These are phyloP conservation scores for Heracleum sosnowskyi DNA, from an alignment of 129 eudicot species.

Conservation along the genomic window DNA sequence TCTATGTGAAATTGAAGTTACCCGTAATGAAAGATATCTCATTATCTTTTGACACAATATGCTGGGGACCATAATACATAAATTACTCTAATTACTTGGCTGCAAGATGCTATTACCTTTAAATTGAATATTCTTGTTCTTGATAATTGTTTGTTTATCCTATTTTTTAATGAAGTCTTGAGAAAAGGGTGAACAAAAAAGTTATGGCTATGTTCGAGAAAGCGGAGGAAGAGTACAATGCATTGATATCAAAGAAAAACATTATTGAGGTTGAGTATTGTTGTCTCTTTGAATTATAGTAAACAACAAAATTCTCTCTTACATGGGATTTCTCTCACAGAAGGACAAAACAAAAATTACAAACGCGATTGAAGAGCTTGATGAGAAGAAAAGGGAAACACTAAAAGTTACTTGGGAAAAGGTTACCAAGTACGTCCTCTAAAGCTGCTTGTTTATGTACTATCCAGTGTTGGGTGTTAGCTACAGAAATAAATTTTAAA, in stretches of 20 bases:
- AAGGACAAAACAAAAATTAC: conserved; percentile 89
- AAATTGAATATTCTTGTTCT: neutral
- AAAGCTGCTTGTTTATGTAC: neutral
- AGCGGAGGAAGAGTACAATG: conserved; percentile 97
- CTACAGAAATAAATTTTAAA: neutral
- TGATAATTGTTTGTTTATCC: conserved; percentile 2
- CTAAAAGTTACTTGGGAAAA: conserved; percentile 95
- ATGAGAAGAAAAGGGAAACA: conserved; percentile 95
- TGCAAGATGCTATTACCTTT: neutral
- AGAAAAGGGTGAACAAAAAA: conserved; percentile 95
- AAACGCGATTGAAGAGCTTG: conserved; percentile 91
- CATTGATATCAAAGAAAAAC: conserved; percentile 80
- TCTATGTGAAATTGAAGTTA: neutral
- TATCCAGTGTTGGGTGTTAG: conserved; percentile 8
- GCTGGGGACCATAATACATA: neutral
- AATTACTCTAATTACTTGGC: neutral
- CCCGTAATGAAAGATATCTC: neutral
- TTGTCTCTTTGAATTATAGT: neutral
- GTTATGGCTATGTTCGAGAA: conserved; percentile 99
- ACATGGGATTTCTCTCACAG: conserved; percentile 25
- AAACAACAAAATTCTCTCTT: conserved; percentile 1
- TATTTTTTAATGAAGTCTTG: conserved; percentile 48
- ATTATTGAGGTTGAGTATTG: conserved; percentile 68
- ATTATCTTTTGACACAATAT: neutral
- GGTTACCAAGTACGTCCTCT: conserved; percentile 54